Evolutionary conservation across 805 yeast genomes (phyloP).

Genomic region (Sugiyamaella marilandica): DNA sequence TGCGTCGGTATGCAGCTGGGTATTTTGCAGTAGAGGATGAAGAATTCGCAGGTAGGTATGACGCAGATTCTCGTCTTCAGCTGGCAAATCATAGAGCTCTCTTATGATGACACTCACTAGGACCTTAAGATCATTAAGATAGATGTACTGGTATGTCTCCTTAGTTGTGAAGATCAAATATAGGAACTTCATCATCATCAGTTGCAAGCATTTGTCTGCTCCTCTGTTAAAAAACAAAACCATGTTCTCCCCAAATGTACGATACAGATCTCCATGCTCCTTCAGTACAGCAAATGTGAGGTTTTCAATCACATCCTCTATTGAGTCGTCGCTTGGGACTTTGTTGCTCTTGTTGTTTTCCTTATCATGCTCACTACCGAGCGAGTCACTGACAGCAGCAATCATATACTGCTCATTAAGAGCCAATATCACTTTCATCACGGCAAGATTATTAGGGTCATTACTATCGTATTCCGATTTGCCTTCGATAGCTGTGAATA

Average conservation of each 20-base stretch:
- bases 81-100: conserved; percentile 67
- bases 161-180: conserved; percentile 68
- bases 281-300: conserved; percentile 55
- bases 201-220: conserved; percentile 62
- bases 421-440: conserved; percentile 65
- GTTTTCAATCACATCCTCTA: neutral
- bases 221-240: conserved; percentile 73
- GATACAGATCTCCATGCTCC: conserved; percentile 40
- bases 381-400: conserved; percentile 28
- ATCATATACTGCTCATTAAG: conserved; percentile 88
- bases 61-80: conserved; percentile 52
- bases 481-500: conserved; percentile 44
- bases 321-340: conserved; percentile 1
- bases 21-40: conserved; percentile 61
- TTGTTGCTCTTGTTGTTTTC: conserved; percentile 3
- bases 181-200: conserved; percentile 72
- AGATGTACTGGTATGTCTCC: conserved; percentile 60
- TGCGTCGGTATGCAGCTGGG: conserved; percentile 52
- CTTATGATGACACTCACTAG: conserved; percentile 77
- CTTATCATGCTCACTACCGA: conserved; percentile 6
- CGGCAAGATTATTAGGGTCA: conserved; percentile 58
- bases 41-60: conserved; percentile 72
- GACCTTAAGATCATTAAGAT: conserved; percentile 79
- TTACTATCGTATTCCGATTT: conserved; percentile 33
- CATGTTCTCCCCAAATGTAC: conserved; percentile 60